A percentile compares a stretch with the other conserved stretches of the same genome.
These are phyloP conservation scores for Fusarium haematococcum DNA, from an alignment of 2,329 filamentous ascomycete genomes.

Conservation along the genomic window DNA sequence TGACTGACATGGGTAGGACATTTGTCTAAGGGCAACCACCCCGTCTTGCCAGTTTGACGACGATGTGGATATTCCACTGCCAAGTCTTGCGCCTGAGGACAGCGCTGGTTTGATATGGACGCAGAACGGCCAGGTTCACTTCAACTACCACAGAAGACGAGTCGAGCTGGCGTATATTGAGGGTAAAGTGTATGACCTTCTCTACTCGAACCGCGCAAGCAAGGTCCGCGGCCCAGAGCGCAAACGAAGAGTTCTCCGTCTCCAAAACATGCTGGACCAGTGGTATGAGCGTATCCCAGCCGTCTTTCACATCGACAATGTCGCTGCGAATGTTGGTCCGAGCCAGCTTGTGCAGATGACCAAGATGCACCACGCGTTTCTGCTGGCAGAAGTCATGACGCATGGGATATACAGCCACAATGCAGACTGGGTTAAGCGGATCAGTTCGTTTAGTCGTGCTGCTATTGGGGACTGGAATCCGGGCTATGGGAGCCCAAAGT, in stretches of 20 bases:
- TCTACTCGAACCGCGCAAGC: conserved; percentile 49
- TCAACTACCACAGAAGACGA: conserved; percentile 55
- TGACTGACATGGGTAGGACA: conserved; percentile 35
- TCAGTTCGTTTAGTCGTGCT: conserved; percentile 45
- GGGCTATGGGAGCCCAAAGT: background rate
- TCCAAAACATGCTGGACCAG: conserved; percentile 50
- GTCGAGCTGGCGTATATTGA: conserved; percentile 56
- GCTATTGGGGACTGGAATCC: conserved; percentile 39
- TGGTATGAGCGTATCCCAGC: conserved; percentile 52
- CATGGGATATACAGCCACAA: conserved; percentile 55
- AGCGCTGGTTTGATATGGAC: conserved; percentile 50
- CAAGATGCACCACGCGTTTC: conserved; percentile 52
- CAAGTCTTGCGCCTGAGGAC: conserved; percentile 45
- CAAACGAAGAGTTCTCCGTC: conserved; percentile 41
- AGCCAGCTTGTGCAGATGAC: conserved; percentile 50
- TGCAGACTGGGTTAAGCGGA: conserved; percentile 51
- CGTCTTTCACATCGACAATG: conserved; percentile 50
- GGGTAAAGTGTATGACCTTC: conserved; percentile 55
- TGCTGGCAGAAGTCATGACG: conserved; percentile 51
- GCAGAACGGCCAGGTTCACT: conserved; percentile 46
- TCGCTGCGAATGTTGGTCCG: conserved; percentile 44
- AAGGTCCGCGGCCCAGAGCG: conserved; percentile 47
- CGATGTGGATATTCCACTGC: conserved; percentile 56
- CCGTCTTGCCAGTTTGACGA: conserved; percentile 54
- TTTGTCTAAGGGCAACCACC: conserved; percentile 51